Conservation (phyloP, 768 basidiomycete genomes). For the Lanmaoa rubissima region DNA sequence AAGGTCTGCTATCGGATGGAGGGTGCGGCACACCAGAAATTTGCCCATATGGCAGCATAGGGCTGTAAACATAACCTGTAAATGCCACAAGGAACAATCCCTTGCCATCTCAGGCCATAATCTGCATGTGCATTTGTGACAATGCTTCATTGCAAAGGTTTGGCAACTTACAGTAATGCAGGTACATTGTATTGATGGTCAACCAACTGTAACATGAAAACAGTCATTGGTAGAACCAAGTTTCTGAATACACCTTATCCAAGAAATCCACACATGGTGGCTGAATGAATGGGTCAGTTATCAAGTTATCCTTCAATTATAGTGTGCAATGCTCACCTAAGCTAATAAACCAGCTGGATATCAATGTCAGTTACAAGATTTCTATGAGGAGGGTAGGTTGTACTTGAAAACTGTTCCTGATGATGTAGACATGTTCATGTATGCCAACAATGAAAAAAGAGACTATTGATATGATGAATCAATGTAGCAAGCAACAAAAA, state of each 20-base stretch:
- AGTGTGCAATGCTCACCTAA: constrained; percentile 39
- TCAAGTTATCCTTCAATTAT: neutral
- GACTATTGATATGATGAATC: constrained; percentile 17
- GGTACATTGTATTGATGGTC: constrained; percentile 67
- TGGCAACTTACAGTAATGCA: constrained; percentile 57
- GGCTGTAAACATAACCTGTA: constrained; percentile 66
- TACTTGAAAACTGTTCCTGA: constrained; percentile 40
- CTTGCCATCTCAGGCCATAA: constrained; percentile 29
- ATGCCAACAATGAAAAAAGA: constrained; percentile 49
- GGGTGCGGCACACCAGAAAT: constrained; percentile 56
- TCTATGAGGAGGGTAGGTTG: neutral
- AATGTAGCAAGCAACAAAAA: constrained; percentile 10
- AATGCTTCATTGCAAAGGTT: constrained; percentile 34
- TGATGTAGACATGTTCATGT: constrained; percentile 63
- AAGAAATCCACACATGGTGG: constrained; percentile 66
- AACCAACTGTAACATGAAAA: constrained; percentile 52
- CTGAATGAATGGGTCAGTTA: neutral
- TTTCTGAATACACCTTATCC: constrained; percentile 9
- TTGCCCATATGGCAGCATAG: constrained; percentile 66
- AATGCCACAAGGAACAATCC: constrained; percentile 57
- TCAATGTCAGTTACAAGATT: constrained; percentile 20
- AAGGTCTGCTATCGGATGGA: neutral
- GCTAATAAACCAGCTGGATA: constrained; percentile 62
- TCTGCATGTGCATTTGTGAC: neutral
- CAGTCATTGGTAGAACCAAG: constrained; percentile 47